These are phyloP conservation scores for Ceratobasidium sp. DNA, from an alignment of 1,284 basidiomycete species.

Conservation along the genomic window DNA sequence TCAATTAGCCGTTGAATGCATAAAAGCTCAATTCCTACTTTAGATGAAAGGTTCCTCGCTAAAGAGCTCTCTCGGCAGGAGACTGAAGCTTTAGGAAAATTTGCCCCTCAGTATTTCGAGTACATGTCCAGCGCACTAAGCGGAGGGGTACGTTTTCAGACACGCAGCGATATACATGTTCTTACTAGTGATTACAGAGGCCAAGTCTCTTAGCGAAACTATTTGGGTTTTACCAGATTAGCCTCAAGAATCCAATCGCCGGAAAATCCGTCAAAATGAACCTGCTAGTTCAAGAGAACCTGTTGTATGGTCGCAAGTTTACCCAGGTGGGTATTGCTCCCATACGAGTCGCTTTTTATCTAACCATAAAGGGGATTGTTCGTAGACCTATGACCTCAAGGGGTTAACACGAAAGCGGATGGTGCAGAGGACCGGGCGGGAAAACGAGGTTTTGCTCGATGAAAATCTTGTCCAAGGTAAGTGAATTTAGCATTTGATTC, in stretches of 20 bases:
- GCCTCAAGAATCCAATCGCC: constrained; percentile 85
- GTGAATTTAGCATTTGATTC: constrained; percentile 52
- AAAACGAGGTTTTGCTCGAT: constrained; percentile 94
- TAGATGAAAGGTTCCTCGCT: constrained; percentile 98
- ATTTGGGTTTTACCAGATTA: constrained; percentile 97
- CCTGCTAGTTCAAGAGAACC: constrained; percentile 96
- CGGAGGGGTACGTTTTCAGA: constrained; percentile 71
- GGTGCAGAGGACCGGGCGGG: constrained; percentile 90
- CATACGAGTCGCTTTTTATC: neutral
- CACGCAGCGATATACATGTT: constrained; percentile 37
- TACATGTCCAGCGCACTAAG: constrained; percentile 93
- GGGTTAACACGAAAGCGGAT: constrained; percentile 93
- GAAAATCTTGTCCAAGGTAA: constrained; percentile 90
- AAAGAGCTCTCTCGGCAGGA: constrained; percentile 96
- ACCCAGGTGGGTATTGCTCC: constrained; percentile 71
- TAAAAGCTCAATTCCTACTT: neutral
- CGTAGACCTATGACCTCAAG: constrained; percentile 93
- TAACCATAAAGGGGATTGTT: neutral
- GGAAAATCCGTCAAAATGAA: constrained; percentile 93
- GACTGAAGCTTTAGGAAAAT: constrained; percentile 95
- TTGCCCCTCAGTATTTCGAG: constrained; percentile 97
- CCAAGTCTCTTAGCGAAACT: constrained; percentile 97
- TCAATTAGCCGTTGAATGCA: neutral
- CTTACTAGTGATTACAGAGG: constrained; percentile 67
- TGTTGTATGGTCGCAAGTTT: constrained; percentile 93